These are phyloP conservation scores for Lachnellula hyalina DNA, from an alignment of 2,329 filamentous ascomycete genomes.

Conservation along the genomic window DNA sequence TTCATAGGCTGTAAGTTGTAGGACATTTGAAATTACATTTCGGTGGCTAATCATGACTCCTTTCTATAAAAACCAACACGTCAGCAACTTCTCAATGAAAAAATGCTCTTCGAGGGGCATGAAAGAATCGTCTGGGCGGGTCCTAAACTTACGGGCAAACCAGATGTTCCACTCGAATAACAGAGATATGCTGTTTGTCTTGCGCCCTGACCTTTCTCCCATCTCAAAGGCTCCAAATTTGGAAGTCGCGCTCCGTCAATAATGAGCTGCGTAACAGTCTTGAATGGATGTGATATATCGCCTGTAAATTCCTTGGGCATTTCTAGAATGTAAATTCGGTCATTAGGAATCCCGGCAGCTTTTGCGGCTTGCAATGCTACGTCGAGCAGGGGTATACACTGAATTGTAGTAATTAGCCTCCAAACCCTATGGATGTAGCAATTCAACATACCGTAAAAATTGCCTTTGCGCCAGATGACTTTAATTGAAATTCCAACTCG, in stretches of 20 bases:
- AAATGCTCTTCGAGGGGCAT: background rate
- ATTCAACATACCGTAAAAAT: conserved; percentile 60
- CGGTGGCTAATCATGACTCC: conserved; percentile 81
- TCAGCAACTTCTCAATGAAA: background rate
- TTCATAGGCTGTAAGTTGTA: conserved; percentile 40
- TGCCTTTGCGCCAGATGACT: conserved; percentile 67
- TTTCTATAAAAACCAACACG: conserved; percentile 43
- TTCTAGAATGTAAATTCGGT: conserved; percentile 69
- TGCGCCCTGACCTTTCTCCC: conserved; percentile 59
- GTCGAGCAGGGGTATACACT: conserved; percentile 60
- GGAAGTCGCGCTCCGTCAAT: conserved; percentile 52
- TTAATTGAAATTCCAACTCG: conserved; percentile 78
- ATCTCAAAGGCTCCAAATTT: conserved; percentile 50
- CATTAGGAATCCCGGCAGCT: conserved; percentile 61
- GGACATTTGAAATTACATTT: conserved; percentile 74
- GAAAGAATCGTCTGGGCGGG: conserved; percentile 42
- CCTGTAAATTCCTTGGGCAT: conserved; percentile 51
- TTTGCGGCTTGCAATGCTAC: conserved; percentile 63
- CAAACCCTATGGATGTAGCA: background rate
- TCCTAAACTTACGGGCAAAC: conserved; percentile 59
- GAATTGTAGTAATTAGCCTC: conserved; percentile 4
- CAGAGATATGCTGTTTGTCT: conserved; percentile 74
- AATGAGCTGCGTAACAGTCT: conserved; percentile 71
- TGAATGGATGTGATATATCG: conserved; percentile 47
- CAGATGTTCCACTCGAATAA: conserved; percentile 45